Base-by-base conservation (phyloP, 768 basidiomycete genomes). In the Kondoa subrosea region DNA sequence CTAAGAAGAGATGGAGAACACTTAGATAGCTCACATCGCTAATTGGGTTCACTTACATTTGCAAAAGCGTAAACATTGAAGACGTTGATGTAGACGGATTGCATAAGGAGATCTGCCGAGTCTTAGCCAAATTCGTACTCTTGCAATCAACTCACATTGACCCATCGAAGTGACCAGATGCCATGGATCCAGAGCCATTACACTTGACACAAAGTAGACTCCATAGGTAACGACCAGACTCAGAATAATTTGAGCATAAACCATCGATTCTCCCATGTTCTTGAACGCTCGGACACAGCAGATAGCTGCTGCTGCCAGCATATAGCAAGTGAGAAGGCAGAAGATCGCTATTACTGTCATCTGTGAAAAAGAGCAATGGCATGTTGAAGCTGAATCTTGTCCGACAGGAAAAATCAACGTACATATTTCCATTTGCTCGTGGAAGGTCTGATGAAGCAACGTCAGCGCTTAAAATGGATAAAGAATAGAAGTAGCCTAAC, bases 161-260 rank as follows among this genome's bases (percentile, higher is more conserved):
- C 21, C n/a, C 56, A 29, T 34, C 25, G 64, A 66, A n/a, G 56
- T 64, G 14, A 30, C 56, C 56, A 66, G 3, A 59, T 70, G 69
- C 89, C 90, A 92, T 2, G 95, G 92, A 77, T 99, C 95, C 67
- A 92, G 83, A 0, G 90, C 89, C 56, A 96, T 78, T 50, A 95
- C 71, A 69, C 87, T 86, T 57, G 87, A 83, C 34, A 86, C 79
- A 3, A 87, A 79, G 77, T 88, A 95, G 50, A 88, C 73, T 0
- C 74, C 74, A 67, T 74, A 74, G 0, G 74, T 75, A 1, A 73
- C 68, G 0, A 32, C 32, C 56, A 99, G 79, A 63, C 89, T 91
- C 73, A 97, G 83, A 57, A 95, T 77, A 83, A 93, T 91, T 64
- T 78, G 76, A 16, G 84, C 77, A 65, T 81, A 83, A 73, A 87